Conservation (phyloP, 352 stramenopile genomes). For the Peronospora belbahrii region DNA sequence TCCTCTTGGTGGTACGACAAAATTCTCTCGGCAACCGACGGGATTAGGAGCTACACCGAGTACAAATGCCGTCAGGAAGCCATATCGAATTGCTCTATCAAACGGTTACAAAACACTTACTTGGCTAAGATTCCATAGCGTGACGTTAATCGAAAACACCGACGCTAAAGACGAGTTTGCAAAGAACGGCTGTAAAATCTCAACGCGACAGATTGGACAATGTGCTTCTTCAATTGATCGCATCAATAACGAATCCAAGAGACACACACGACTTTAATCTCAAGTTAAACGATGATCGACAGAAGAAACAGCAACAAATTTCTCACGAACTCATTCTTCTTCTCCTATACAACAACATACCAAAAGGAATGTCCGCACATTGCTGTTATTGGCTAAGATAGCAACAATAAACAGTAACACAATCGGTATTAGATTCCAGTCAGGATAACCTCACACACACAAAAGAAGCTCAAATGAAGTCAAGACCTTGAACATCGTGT, state of each 20-base stretch:
- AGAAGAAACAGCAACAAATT: too few species aligned
- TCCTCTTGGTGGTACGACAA: conserved; percentile 24
- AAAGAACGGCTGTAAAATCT: conserved; percentile 28
- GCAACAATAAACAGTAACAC: background rate
- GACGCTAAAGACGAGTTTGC: conserved; percentile 15
- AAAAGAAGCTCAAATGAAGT: background rate
- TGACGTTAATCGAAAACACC: conserved; percentile 57
- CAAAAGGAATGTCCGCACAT: conserved; percentile 51
- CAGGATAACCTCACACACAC: too few species aligned
- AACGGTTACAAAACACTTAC: conserved; percentile 13
- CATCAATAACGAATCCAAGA: conserved; percentile 42
- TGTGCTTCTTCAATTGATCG: conserved; percentile 37
- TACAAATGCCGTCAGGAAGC: background rate
- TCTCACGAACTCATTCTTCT: too few species aligned
- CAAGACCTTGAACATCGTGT: conserved; percentile 42
- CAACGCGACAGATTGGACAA: conserved; percentile 39
- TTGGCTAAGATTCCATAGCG: conserved; percentile 65
- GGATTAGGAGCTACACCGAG: conserved; percentile 29
- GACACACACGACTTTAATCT: conserved; percentile 35
- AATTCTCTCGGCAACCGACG: conserved; percentile 13
- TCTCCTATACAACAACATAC: too few species aligned
- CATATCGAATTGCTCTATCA: background rate
- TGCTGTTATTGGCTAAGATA: conserved; percentile 30
- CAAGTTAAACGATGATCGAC: background rate
- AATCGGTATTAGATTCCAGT: background rate